These are phyloP conservation scores for Fragaria ananassa DNA, from an alignment of 306 rosid species.

Conservation along the genomic window DNA sequence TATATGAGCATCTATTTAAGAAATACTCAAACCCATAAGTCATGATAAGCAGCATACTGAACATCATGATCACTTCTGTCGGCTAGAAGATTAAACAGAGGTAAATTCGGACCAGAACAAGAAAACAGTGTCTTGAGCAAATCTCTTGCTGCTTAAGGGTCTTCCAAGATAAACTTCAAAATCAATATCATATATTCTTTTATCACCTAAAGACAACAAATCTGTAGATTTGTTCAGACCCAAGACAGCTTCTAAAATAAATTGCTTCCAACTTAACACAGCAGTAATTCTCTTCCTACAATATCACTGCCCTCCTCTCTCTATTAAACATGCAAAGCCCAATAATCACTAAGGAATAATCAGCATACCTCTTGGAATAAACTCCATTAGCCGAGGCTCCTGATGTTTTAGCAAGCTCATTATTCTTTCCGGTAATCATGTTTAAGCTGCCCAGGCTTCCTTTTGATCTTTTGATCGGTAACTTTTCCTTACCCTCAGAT, in stretches of 20 bases:
- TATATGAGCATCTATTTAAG: neutral
- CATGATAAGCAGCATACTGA: neutral
- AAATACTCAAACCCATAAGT: neutral
- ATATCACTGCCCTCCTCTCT: neutral
- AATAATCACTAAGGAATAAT: neutral
- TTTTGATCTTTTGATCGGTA: constrained; percentile 93
- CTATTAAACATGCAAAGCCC: neutral
- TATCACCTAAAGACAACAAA: neutral
- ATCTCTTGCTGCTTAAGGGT: neutral
- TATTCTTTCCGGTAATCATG: constrained; percentile 94
- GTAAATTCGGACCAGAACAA: neutral
- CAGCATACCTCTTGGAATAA: constrained; percentile 80
- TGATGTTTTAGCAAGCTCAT: constrained; percentile 64
- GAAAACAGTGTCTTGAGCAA: neutral
- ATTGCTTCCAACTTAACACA: neutral
- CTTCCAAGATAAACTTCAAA: neutral
- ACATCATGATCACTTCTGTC: neutral
- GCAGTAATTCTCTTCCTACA: neutral
- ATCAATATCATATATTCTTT: constrained; percentile 2
- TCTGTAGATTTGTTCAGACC: neutral
- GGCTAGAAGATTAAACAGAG: neutral
- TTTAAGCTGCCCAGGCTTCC: constrained; percentile 98
- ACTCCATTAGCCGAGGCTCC: constrained; percentile 77
- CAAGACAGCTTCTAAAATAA: neutral
- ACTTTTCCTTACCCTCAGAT: constrained; percentile 80